Conservation (phyloP, 1,139 yeast genomes). For the Hansenula lynferdii region DNA sequence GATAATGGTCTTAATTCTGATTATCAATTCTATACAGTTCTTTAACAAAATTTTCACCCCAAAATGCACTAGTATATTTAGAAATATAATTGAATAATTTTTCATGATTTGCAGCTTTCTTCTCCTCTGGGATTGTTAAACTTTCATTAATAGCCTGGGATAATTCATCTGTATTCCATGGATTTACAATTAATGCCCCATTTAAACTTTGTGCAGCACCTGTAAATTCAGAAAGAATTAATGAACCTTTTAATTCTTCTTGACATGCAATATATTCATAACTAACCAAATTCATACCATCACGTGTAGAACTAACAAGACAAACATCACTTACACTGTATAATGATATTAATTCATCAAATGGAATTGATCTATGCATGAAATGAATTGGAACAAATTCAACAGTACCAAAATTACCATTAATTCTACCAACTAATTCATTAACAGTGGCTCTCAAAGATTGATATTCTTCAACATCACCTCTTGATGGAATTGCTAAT, state of each 20-base stretch:
- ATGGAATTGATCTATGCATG: slow-evolving; percentile 87
- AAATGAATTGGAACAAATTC: slow-evolving; percentile 98
- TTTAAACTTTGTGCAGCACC: slow-evolving; percentile 99
- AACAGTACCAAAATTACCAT: slow-evolving; percentile 94
- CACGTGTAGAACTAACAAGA: slow-evolving; percentile 89
- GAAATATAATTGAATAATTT: slow-evolving; percentile 82
- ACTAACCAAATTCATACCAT: slow-evolving; percentile 96
- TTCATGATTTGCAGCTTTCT: slow-evolving; percentile 69
- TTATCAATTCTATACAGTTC: slow-evolving; percentile 53
- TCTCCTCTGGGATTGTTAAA: slow-evolving; percentile 78
- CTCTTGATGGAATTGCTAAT: slow-evolving; percentile 96
- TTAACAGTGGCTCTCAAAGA: slow-evolving; percentile 90
- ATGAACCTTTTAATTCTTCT: slow-evolving; percentile 76
- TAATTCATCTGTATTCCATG: slow-evolving; percentile 97
- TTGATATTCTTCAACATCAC: slow-evolving; percentile 98
- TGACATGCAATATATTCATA: slow-evolving; percentile 98
- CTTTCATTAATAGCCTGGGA: slow-evolving; percentile 85
- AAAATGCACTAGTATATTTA: slow-evolving; percentile 89
- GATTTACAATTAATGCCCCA: slow-evolving; percentile 91
- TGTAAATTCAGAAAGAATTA: slow-evolving; percentile 89
- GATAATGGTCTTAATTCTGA: slow-evolving; percentile 3
- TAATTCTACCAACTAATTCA: slow-evolving; percentile 93
- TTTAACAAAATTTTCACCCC: slow-evolving; percentile 96
- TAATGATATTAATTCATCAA: slow-evolving; percentile 85
- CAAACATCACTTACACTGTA: slow-evolving; percentile 89